These are phyloP conservation scores for Populus tremula DNA, from an alignment of 345 rosid genomes.

Conservation along the genomic window DNA sequence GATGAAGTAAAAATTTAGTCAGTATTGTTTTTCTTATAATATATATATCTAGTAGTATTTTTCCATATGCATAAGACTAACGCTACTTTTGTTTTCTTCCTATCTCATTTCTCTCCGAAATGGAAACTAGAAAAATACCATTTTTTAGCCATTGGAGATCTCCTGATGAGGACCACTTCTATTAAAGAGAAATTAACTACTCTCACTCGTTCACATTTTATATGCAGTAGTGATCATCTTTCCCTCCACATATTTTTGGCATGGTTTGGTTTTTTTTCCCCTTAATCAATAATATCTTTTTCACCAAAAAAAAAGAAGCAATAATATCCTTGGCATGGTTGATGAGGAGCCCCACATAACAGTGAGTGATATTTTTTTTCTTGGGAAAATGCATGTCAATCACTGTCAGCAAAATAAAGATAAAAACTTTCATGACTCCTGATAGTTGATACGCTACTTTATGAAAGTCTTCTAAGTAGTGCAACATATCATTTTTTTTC, in stretches of 20 bases:
- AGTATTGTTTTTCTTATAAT: neutral
- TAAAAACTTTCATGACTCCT: neutral
- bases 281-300: too few species aligned
- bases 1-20: neutral
- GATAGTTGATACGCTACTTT: constrained; percentile 10
- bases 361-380: neutral
- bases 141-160: neutral
- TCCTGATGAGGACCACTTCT: neutral
- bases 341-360: constrained; percentile 7
- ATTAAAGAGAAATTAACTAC: neutral
- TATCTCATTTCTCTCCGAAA: neutral
- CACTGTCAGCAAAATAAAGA: neutral
- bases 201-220: neutral
- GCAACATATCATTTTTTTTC: neutral
- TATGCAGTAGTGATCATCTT: neutral
- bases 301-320: neutral
- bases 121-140: neutral
- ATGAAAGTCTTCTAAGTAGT: constrained; percentile 16
- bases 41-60: too few species aligned
- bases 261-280: neutral
- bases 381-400: constrained; percentile 20
- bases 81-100: too few species aligned
- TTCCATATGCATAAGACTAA: too few species aligned
- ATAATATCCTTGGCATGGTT: neutral
- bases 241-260: neutral